Percentiles rank a stretch among this genome's conserved stretches.
These are phyloP conservation scores for Aureobasidium sp. DNA, from an alignment of 2,329 filamentous ascomycete genomes.

Conservation along the genomic window DNA sequence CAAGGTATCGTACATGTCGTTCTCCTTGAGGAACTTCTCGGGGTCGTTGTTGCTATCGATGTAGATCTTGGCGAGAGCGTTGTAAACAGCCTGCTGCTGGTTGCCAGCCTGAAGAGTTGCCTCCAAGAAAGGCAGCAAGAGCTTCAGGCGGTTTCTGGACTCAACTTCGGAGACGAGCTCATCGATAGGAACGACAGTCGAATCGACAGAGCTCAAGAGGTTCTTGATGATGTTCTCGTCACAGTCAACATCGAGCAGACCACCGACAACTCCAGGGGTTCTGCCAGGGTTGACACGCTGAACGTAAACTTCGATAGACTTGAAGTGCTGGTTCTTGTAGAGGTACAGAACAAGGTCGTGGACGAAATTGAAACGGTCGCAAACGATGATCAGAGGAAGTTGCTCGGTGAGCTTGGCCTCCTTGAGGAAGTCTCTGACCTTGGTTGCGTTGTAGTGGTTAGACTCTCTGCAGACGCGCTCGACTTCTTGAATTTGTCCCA, in stretches of 20 bases:
- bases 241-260: conserved; percentile 90
- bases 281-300: conserved; percentile 90
- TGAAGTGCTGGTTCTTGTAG: conserved; percentile 98
- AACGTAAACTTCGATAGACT: conserved; percentile 96
- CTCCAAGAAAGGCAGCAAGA: conserved; percentile 92
- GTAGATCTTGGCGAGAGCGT: conserved; percentile 97
- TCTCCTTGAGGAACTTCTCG: conserved; percentile 94
- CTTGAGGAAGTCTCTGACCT: conserved; percentile 99
- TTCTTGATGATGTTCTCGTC: conserved; percentile 95
- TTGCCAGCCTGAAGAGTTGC: conserved; percentile 81
- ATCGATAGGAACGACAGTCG: conserved; percentile 81
- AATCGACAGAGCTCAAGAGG: conserved; percentile 74
- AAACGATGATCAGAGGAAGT: conserved; percentile 93
- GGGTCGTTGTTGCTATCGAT: conserved; percentile 98
- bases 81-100: conserved; percentile 93
- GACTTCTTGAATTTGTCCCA: conserved; percentile 89
- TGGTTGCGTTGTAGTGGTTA: conserved; percentile 73
- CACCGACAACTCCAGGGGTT: conserved; percentile 87
- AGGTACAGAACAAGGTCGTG: conserved; percentile 94
- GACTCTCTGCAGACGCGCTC: conserved; percentile 96
- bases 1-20: conserved; percentile 90
- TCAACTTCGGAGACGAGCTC: conserved; percentile 91
- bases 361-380: conserved; percentile 98
- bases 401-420: conserved; percentile 89
- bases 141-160: conserved; percentile 86